Evolutionary conservation across 306 rosid species (phyloP), one percentile per base, ranked within the genome.

Genomic region (Astragalus glycyphyllos): DNA sequence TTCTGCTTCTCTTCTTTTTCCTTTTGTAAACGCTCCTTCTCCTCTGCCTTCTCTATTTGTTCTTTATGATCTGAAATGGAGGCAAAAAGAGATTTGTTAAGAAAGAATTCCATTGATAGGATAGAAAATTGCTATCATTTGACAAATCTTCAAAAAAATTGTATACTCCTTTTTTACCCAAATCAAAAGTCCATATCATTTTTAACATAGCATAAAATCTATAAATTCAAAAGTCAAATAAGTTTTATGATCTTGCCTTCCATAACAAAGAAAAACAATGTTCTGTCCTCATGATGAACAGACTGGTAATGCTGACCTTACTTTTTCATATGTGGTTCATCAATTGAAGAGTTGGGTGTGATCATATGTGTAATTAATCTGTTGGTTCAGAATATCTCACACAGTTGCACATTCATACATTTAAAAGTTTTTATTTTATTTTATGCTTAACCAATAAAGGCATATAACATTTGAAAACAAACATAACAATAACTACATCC

Each of bases 1-100:
- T 84, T 86, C 82, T 82, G 73, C 72, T 70, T 82, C 83, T 82
- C 89, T 74, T 85, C 87, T 72, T 74, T 80, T 77, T 85, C 97
- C 81, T 80, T 91, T 79, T 13, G 78, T 46, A 89, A 74, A 6
- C 88, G 96, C 63, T 88, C 97, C 82, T 85, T 85, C 91, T 90
- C 97, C 83, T 91, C 99, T 23, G 81, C 92, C 89, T 87, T 91
- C 61, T 91, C 99, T 80, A 95, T 89, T 76, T 86, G 95, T 81
- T 95, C 99, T 76, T 91, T 95, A 71, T 80, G 97, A 69, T 95
- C 99, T 95, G 76, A 65, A 83, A 44, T 66, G 61, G 23, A 82
- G 63, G 74, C 26, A 67, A 72, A 79, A 54, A 16, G 31, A 73
- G 67, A n/a, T 32, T 44, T 20, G 46, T 60, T 41, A 53, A 59